Conservation (phyloP, 352 stramenopile genomes). For the Phytophthora pistaciae region DNA sequence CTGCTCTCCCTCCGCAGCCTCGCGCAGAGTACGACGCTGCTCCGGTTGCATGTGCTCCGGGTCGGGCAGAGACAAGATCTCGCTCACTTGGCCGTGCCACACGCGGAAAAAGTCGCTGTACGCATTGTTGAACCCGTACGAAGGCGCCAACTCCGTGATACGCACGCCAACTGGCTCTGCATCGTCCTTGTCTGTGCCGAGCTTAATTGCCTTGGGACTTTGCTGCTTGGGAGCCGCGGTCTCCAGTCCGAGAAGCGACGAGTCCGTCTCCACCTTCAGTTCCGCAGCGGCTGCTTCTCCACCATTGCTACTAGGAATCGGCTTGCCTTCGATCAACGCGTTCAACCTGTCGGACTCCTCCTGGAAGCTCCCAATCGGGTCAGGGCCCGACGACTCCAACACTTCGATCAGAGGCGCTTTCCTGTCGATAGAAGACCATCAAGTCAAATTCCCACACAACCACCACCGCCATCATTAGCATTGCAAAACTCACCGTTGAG, state of each 20-base stretch:
- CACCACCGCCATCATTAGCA: conserved; percentile 1
- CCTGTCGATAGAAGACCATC: conserved; percentile 18
- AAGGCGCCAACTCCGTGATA: conserved; percentile 59
- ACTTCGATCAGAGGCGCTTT: conserved; percentile 87
- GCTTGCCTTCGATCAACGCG: conserved; percentile 30
- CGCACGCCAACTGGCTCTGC: conserved; percentile 31
- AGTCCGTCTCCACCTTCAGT: conserved; percentile 27
- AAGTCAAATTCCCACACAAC: not conserved
- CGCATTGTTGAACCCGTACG: conserved; percentile 96
- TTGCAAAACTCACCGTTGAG: conserved; percentile 35
- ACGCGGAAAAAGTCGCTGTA: conserved; percentile 94
- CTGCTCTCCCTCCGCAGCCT: conserved; percentile 90
- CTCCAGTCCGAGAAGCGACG: conserved; percentile 69
- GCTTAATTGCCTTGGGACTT: conserved; percentile 18
- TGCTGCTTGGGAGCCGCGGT: conserved; percentile 7
- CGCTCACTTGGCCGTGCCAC: conserved; percentile 92
- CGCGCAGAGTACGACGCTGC: conserved; percentile 78
- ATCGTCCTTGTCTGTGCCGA: conserved; percentile 15
- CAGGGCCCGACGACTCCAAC: conserved; percentile 49
- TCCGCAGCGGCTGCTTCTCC: not conserved
- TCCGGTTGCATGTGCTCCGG: conserved; percentile 83
- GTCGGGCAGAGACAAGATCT: conserved; percentile 94
- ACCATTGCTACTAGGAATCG: not conserved
- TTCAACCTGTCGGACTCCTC: conserved; percentile 33
- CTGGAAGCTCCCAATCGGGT: conserved; percentile 29